Percentiles rank a stretch among this genome's conserved stretches.
Evolutionary conservation across 1,139 yeast genomes (phyloP).

Genomic region (Candida smagusa): DNA sequence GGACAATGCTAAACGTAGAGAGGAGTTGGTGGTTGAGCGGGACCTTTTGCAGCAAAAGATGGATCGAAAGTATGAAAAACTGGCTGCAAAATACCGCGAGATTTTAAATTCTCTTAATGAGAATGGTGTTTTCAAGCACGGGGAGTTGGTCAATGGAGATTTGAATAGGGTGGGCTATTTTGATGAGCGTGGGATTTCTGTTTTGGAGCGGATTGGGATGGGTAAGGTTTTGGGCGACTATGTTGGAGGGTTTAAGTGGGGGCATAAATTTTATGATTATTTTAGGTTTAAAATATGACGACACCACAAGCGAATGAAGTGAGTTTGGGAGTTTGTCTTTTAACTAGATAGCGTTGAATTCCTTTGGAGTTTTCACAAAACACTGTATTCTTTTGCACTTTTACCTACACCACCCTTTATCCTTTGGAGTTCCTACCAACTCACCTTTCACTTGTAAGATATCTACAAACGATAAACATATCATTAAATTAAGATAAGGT

Average conservation of each 20-base stretch:
- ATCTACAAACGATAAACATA: too few relatives aligned
- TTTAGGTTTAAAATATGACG: slow-evolving; percentile 13
- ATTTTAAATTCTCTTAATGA: slow-evolving; percentile 16
- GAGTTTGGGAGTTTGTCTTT: too few relatives aligned
- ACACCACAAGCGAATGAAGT: too few relatives aligned
- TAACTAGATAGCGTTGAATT: too few relatives aligned
- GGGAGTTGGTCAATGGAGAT: slow-evolving; percentile 28
- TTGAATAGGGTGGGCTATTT: slow-evolving; percentile 4
- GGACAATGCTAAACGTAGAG: slow-evolving; percentile 12
- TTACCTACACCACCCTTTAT: too few relatives aligned
- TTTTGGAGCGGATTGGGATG: slow-evolving; percentile 25
- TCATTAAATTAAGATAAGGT: too few relatives aligned
- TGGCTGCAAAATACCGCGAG: slow-evolving; percentile 14
- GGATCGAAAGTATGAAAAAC: slow-evolving; percentile 22
- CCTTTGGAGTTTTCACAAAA: too few relatives aligned
- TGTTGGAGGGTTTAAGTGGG: slow-evolving; percentile 27
- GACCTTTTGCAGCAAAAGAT: slow-evolving; percentile 21
- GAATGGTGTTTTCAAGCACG: slow-evolving; percentile 29
- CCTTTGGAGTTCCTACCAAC: too few relatives aligned
- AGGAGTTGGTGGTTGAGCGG: slow-evolving; percentile 14
- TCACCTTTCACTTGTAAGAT: too few relatives aligned
- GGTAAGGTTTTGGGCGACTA: slow-evolving; percentile 35
- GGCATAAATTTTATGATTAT: slow-evolving; percentile 26
- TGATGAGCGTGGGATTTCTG: slow-evolving; percentile 18
- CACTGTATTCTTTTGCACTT: too few relatives aligned